phyloP scores from a whole-genome alignment of 2,329 filamentous ascomycete species.

The Phialemoniopsis sp. region DNA sequence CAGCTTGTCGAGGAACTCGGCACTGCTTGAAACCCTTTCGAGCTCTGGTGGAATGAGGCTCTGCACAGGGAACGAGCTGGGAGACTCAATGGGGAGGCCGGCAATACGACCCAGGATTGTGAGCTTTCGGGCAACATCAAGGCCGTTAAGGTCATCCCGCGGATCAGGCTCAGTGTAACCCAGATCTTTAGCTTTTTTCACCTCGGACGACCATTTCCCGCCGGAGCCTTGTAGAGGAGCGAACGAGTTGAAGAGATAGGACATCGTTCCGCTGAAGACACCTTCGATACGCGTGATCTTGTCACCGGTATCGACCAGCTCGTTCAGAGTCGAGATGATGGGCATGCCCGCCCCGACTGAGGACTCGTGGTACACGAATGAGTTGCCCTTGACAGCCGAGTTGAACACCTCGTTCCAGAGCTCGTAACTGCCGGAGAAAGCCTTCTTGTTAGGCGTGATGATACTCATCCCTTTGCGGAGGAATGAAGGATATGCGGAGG shows the following conservation, averaged over 20 bases:
- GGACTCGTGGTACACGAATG: conserved; percentile 97
- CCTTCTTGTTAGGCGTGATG: conserved; percentile 98
- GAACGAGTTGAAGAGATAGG: conserved; percentile 97
- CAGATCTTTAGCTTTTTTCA: conserved; percentile 85
- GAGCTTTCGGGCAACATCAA: conserved; percentile 89
- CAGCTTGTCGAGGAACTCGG: conserved; percentile 80
- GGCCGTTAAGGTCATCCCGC: conserved; percentile 79
- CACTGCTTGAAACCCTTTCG: conserved; percentile 69
- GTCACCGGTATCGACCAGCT: conserved; percentile 92
- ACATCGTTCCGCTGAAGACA: conserved; percentile 97
- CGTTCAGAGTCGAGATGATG: conserved; percentile 87
- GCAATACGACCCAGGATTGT: conserved; percentile 91
- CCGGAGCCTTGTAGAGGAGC: conserved; percentile 73
- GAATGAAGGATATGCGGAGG: conserved; percentile 76
- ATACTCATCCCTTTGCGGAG: conserved; percentile 80
- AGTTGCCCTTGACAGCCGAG: conserved; percentile 74
- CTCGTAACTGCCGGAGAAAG: conserved; percentile 76
- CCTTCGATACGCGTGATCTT: conserved; percentile 90
- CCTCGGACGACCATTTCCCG: conserved; percentile 86
- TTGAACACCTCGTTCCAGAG: conserved; percentile 87
- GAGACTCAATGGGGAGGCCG: conserved; percentile 76
- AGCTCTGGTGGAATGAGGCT: conserved; percentile 87
- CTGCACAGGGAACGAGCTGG: conserved; percentile 89
- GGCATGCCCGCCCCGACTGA: conserved; percentile 91
- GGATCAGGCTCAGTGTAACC: conserved; percentile 92